Percentiles rank a stretch among this genome's conserved stretches.
Evolutionary conservation across 108 stramenopile species (phyloP).

Genomic region (Aurantiochytrium sp.): DNA sequence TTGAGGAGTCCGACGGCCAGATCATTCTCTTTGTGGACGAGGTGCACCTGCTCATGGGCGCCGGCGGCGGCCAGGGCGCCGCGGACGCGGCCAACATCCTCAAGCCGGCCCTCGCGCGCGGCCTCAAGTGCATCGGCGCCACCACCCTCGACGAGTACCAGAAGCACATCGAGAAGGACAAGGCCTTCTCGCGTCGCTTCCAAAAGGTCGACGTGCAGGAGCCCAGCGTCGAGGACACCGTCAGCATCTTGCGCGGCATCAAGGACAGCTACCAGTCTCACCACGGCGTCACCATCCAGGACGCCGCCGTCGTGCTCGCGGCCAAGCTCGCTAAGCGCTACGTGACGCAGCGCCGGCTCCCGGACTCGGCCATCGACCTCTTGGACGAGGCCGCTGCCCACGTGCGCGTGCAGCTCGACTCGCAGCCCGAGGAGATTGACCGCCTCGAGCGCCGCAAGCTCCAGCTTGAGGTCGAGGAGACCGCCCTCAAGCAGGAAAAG

Average conservation of each 20-base stretch:
- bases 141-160: conserved; percentile 93
- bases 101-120: conserved; percentile 92
- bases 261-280: conserved; percentile 86
- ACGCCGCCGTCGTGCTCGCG: conserved; percentile 83
- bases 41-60: conserved; percentile 89
- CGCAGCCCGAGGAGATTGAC: conserved; percentile 79
- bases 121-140: conserved; percentile 91
- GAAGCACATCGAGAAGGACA: conserved; percentile 86
- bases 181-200: conserved; percentile 91
- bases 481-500: conserved; percentile 72
- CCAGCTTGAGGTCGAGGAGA: conserved; percentile 91
- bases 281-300: conserved; percentile 84
- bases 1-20: conserved; percentile 74
- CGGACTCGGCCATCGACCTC: conserved; percentile 93
- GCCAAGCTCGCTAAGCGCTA: conserved; percentile 87
- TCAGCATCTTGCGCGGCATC: conserved; percentile 88
- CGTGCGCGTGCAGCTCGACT: conserved; percentile 79
- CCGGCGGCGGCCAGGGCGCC: conserved; percentile 81
- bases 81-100: conserved; percentile 97
- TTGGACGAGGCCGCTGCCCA: conserved; percentile 93
- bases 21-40: conserved; percentile 97
- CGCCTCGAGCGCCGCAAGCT: conserved; percentile 73
- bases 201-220: conserved; percentile 84
- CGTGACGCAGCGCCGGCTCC: conserved; percentile 84
- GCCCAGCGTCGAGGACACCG: conserved; percentile 84